Conservation (phyloP, 2,329 filamentous ascomycete species). For the Elsinoe fawcettii region DNA sequence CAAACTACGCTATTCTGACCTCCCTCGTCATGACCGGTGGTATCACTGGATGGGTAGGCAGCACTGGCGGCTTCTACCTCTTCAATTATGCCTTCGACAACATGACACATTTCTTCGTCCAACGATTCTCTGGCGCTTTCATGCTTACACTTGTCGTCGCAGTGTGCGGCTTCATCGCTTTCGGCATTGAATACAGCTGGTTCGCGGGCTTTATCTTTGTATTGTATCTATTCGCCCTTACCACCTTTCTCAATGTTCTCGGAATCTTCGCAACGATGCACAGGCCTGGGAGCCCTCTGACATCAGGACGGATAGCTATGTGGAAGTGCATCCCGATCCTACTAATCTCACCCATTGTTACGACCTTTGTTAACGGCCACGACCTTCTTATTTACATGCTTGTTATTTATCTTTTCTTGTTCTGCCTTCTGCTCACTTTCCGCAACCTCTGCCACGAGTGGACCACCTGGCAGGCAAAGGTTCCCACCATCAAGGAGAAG, state of each 20-base stretch:
- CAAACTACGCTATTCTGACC: slow-evolving; percentile 18
- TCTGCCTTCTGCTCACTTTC: slow-evolving; percentile 45
- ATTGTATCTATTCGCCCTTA: slow-evolving; percentile 51
- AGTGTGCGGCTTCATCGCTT: slow-evolving; percentile 19
- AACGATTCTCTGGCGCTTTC: slow-evolving; percentile 17
- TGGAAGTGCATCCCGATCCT: slow-evolving; percentile 50
- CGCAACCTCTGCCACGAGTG: slow-evolving; percentile 50
- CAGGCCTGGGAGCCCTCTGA: slow-evolving; percentile 17
- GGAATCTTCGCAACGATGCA: slow-evolving; percentile 20
- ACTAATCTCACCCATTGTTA: slow-evolving; percentile 50
- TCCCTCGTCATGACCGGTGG: slow-evolving; percentile 50
- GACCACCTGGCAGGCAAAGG: slow-evolving; percentile 50
- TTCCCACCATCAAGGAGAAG: slow-evolving; percentile 43
- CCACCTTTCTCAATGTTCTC: slow-evolving; percentile 52
- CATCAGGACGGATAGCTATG: slow-evolving; percentile 50
- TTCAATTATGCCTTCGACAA: slow-evolving; percentile 23
- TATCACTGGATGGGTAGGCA: slow-evolving; percentile 56
- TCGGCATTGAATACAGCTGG: slow-evolving; percentile 17
- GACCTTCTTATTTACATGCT: slow-evolving; percentile 51
- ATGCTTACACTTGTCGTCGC: slow-evolving; percentile 18
- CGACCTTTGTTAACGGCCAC: slow-evolving; percentile 44
- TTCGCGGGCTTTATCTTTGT: slow-evolving; percentile 48
- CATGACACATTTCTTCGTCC: slow-evolving; percentile 19
- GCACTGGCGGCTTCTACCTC: slow-evolving; percentile 53
- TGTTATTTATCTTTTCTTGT: slow-evolving; percentile 47